Conservation (phyloP, 108 stramenopile species). For the Cyclotella kingstonii region DNA sequence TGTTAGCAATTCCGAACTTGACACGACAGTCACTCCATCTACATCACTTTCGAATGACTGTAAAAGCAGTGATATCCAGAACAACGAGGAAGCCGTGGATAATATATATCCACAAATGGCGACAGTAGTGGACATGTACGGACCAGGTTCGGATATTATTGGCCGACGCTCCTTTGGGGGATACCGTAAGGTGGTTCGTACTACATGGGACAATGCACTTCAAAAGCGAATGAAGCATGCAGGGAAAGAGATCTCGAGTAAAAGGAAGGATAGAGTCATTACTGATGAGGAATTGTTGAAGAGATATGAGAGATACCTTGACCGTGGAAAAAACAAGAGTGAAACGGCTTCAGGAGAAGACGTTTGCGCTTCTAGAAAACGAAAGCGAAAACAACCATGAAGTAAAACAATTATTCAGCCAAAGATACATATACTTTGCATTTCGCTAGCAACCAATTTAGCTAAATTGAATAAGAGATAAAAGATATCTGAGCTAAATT, state of each 20-base stretch:
- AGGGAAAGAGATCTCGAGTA: slow-evolving; percentile 19
- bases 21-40: background rate
- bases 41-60: slow-evolving; percentile 10
- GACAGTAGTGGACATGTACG: slow-evolving; percentile 70
- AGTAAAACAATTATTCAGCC: no score
- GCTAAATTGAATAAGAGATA: no score
- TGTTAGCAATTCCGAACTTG: no score
- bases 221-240: slow-evolving; percentile 16
- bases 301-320: slow-evolving; percentile 65
- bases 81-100: slow-evolving; percentile 9
- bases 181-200: slow-evolving; percentile 52
- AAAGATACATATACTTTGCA: background rate
- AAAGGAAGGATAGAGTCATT: slow-evolving; percentile 34
- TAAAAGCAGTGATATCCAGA: slow-evolving; percentile 14
- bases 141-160: slow-evolving; percentile 54
- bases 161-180: slow-evolving; percentile 76
- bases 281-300: slow-evolving; percentile 74
- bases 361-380: no score
- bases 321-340: slow-evolving; percentile 21
- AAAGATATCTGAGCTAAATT: no score
- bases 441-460: background rate
- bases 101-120: slow-evolving; percentile 34
- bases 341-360: slow-evolving; percentile 4
- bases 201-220: slow-evolving; percentile 60
- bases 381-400: no score